phyloP scores from a whole-genome alignment of 2,329 filamentous ascomycete genomes.

The Claviceps monticola region DNA sequence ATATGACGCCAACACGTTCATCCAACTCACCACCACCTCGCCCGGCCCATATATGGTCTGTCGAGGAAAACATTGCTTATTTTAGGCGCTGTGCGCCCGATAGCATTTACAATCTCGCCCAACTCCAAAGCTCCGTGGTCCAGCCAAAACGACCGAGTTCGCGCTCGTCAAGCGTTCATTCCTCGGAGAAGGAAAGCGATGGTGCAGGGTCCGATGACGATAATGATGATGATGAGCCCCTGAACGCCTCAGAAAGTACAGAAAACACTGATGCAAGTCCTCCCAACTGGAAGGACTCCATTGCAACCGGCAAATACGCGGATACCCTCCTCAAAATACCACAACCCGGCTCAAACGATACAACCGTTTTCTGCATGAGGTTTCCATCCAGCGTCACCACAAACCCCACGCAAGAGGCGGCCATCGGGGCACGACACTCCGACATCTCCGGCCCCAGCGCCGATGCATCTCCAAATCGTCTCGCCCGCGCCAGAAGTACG shows the following conservation, averaged over 20 bases:
- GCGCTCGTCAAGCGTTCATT: conserved; percentile 1
- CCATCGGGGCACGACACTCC: neutral
- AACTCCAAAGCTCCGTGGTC: neutral
- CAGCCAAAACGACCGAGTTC: neutral
- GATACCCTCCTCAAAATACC: neutral
- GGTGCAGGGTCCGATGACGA: neutral
- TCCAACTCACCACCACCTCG: neutral
- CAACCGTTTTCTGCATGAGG: neutral
- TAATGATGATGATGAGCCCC: neutral
- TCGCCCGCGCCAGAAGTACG: neutral
- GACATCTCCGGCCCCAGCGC: neutral
- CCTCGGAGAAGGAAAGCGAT: neutral
- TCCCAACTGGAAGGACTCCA: neutral
- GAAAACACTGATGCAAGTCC: neutral
- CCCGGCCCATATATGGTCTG: neutral
- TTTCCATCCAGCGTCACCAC: neutral
- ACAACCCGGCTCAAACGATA: neutral
- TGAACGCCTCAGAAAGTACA: neutral
- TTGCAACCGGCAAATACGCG: neutral
- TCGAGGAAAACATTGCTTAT: neutral
- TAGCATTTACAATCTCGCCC: neutral
- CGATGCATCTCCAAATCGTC: neutral
- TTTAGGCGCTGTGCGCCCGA: neutral
- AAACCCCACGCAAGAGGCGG: neutral
- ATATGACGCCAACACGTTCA: neutral